phyloP scores from a whole-genome alignment of 1,139 yeast genomes.

The Yamadazyma songkhlaensis region DNA sequence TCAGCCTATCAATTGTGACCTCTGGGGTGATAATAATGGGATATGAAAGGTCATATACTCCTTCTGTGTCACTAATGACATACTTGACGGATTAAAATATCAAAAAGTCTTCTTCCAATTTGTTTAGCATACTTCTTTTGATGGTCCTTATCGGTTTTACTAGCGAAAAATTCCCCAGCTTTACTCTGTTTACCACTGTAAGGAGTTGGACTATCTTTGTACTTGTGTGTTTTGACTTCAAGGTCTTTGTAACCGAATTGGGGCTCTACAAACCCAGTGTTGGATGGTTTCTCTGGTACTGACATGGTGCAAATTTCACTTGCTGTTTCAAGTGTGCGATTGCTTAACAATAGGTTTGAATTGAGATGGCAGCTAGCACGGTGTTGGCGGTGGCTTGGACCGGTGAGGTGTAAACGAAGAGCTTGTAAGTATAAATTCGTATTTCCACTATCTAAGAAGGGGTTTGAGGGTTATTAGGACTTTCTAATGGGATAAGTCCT shows the following conservation, averaged over 20 bases:
- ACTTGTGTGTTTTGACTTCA: conserved; percentile 30
- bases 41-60: no score
- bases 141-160: conserved; percentile 35
- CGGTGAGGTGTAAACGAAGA: no score
- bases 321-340: conserved; percentile 1
- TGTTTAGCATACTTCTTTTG: conserved; percentile 38
- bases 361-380: no score
- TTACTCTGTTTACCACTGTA: conserved; percentile 25
- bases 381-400: no score
- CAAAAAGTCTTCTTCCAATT: conserved; percentile 22
- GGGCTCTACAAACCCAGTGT: conserved; percentile 24
- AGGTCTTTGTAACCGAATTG: conserved; percentile 36
- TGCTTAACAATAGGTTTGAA: neutral
- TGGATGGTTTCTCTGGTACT: conserved; percentile 30
- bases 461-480: no score
- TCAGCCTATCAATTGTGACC: no score
- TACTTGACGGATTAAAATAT: conserved; percentile 18
- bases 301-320: conserved; percentile 8
- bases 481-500: no score
- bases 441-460: no score
- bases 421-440: no score
- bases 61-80: no score
- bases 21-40: no score
- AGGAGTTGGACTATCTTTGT: conserved; percentile 37
- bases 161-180: conserved; percentile 25